A percentile compares a stretch with the other conserved stretches of the same genome.
phyloP scores from a whole-genome alignment of 2,329 filamentous ascomycete species.

The Claviceps sp. region DNA sequence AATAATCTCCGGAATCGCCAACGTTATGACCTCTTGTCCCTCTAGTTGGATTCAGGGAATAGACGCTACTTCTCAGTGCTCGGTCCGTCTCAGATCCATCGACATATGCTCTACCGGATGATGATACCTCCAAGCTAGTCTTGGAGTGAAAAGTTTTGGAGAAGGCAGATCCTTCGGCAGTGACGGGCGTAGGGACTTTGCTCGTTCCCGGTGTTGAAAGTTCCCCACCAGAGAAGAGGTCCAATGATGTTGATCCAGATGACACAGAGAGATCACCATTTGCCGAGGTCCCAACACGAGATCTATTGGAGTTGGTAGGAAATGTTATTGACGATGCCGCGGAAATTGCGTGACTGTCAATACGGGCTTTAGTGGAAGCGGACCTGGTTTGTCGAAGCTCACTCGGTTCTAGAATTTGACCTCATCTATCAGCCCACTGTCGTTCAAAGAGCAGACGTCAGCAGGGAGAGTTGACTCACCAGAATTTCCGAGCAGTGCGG shows the following conservation, averaged over 20 bases:
- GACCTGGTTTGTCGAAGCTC: constrained; percentile 1
- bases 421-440: background rate
- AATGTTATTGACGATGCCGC: constrained; percentile 5
- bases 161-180: constrained; percentile 8
- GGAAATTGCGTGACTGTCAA: constrained; percentile 7
- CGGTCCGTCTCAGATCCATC: constrained; percentile 15
- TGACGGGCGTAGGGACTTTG: constrained; percentile 21
- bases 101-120: constrained; percentile 11
- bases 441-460: background rate
- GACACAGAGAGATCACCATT: constrained; percentile 18
- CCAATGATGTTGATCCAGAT: constrained; percentile 18
- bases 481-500: background rate
- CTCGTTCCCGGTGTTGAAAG: constrained; percentile 25
- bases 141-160: background rate
- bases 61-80: constrained; percentile 29
- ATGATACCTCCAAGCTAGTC: constrained; percentile 16
- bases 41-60: constrained; percentile 32
- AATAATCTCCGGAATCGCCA: constrained; percentile 22
- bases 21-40: constrained; percentile 27
- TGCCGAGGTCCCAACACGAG: constrained; percentile 7
- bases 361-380: background rate
- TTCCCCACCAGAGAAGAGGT: constrained; percentile 16
- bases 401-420: background rate
- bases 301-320: background rate
- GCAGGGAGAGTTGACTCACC: background rate